Conservation (phyloP, 352 stramenopile genomes). For the Phytophthora vignae region DNA sequence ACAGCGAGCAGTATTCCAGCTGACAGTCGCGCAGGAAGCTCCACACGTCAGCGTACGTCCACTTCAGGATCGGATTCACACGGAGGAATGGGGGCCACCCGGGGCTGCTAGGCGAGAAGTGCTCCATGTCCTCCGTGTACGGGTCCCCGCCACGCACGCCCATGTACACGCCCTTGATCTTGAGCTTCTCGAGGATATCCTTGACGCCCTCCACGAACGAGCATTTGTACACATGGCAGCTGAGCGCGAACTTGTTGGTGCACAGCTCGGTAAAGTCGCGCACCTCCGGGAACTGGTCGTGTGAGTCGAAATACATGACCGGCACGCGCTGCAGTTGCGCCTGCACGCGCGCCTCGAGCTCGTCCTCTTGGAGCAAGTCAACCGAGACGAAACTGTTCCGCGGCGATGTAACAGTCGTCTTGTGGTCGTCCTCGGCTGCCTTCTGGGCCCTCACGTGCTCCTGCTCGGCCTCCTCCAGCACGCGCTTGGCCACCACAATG, state of each 20-base stretch:
- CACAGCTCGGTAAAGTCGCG: slow-evolving; percentile 87
- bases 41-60: slow-evolving; percentile 97
- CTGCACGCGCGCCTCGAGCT: slow-evolving; percentile 61
- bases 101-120: slow-evolving; percentile 86
- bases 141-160: slow-evolving; percentile 93
- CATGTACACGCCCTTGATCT: slow-evolving; percentile 93
- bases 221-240: slow-evolving; percentile 85
- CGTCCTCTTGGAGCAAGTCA: slow-evolving; percentile 55
- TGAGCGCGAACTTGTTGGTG: slow-evolving; percentile 60
- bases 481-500: slow-evolving; percentile 80
- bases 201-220: slow-evolving; percentile 95
- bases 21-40: slow-evolving; percentile 90
- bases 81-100: slow-evolving; percentile 97
- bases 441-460: slow-evolving; percentile 20
- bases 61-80: slow-evolving; percentile 98
- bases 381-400: slow-evolving; percentile 62
- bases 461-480: slow-evolving; percentile 52
- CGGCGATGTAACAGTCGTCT: slow-evolving; percentile 66
- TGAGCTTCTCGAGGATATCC: slow-evolving; percentile 84
- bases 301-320: slow-evolving; percentile 97
- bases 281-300: slow-evolving; percentile 96
- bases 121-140: slow-evolving; percentile 89
- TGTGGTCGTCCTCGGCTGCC: slow-evolving; percentile 21
- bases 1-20: slow-evolving; percentile 91
- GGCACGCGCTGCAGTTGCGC: slow-evolving; percentile 63